Evolutionary conservation across 139 green algal species (phyloP).

Genomic region (Picochlorum costavermella): DNA sequence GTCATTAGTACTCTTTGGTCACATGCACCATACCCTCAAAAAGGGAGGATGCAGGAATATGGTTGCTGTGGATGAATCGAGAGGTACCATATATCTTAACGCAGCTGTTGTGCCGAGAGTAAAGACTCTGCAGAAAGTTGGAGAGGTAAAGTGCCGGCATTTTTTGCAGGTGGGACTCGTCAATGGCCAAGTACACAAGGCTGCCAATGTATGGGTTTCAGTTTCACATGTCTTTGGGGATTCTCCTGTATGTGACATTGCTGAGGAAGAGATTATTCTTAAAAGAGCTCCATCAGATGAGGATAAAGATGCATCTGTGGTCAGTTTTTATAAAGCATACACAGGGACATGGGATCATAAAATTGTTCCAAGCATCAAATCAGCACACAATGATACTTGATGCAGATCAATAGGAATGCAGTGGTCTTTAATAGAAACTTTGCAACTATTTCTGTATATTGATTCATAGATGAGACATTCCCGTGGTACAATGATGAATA

Average conservation of each 20-base stretch:
- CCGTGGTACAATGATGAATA: too few species aligned
- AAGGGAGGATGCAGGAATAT: conserved; percentile 37
- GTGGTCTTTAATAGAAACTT: too few species aligned
- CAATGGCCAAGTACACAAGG: conserved; percentile 4
- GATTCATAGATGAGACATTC: too few species aligned
- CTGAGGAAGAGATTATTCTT: conserved; percentile 4
- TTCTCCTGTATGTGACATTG: neutral
- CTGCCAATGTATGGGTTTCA: conserved; percentile 17
- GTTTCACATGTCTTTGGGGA: neutral
- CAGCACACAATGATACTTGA: too few species aligned
- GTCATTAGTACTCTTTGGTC: conserved; percentile 51
- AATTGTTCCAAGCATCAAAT: too few species aligned
- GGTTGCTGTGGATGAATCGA: conserved; percentile 34
- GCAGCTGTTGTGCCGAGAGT: conserved; percentile 53
- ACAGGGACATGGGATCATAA: conserved; percentile 1
- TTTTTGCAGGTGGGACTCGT: conserved; percentile 22
- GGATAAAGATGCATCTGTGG: neutral
- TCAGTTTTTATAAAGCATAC: conserved; percentile 15
- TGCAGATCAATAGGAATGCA: too few species aligned
- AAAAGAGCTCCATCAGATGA: conserved; percentile 1
- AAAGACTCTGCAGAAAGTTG: neutral
- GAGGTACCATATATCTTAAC: conserved; percentile 52
- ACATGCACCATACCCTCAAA: conserved; percentile 59
- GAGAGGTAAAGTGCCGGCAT: conserved; percentile 10
- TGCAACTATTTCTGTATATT: too few species aligned